Evolutionary conservation across 441 rosid genomes (phyloP), one percentile per base, ranked within the genome.

Genomic region (Brassica balearica): DNA sequence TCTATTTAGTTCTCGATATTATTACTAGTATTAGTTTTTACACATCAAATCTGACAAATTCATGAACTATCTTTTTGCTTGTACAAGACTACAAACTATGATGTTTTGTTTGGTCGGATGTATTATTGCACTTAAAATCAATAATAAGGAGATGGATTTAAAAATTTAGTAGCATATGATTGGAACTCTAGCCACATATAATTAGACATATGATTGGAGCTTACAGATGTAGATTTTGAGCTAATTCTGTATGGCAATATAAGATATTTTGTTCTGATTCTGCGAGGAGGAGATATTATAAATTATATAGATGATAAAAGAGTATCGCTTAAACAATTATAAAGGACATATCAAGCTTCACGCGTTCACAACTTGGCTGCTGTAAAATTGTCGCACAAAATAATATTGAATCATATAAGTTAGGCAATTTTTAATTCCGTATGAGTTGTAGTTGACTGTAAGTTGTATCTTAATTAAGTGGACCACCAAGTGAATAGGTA

Each of bases 341-440:
- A n/a, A 5, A 48, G 3, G 63, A 61, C 41, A 6, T 17, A 20
- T 60, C 73, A 60, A 48, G 53, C 64, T 62, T 51, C 27, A 8
- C 69, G 74, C 48, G 79, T 68, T 68, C 74, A 76, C 69, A 76
- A 68, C 74, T 76, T 61, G 74, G 64, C 74, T 32, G 74, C 15
- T 76, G 32, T 25, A 15, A 8, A 12, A 29, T 10, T 14, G 41
- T 29, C 69, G 2, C 29, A 62, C 20, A 19, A 11, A 10, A 41
- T 55, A 25, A 20, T 15, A 46, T 27, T 4, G 6, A 59, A 14
- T 23, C 58, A 14, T 14, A 51, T 36, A 58, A 66, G 32, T 36
- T 43, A 12, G 53, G 11, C 34, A 19, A 59, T 27, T 59, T 41
- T 25, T 0, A 43, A 17, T 2, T 59, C 46, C 23, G 19, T 8